Conservation (phyloP, 768 basidiomycete genomes). For the Royoungia palumana region DNA sequence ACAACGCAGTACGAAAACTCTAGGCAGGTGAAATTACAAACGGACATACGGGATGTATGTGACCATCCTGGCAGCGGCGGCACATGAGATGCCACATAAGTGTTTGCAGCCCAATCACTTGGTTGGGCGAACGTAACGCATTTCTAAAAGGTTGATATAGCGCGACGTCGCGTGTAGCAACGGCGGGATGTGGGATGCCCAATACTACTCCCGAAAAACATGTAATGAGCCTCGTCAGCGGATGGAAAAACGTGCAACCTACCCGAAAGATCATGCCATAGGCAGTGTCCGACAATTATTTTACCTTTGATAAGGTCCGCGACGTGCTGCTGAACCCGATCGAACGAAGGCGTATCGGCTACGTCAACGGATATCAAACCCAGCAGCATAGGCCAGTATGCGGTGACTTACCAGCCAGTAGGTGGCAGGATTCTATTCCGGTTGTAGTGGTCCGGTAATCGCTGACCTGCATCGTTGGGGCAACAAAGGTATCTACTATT, state of each 20-base stretch:
- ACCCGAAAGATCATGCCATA: conserved; percentile 84
- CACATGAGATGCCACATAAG: conserved; percentile 82
- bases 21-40: not conserved
- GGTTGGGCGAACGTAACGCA: conserved; percentile 61
- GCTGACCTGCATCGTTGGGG: conserved; percentile 63
- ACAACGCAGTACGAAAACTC: not conserved
- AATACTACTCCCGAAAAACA: conserved; percentile 47
- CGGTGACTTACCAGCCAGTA: conserved; percentile 36
- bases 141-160: conserved; percentile 79
- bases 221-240: conserved; percentile 13
- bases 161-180: conserved; percentile 75
- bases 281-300: conserved; percentile 69
- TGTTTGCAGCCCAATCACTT: conserved; percentile 71
- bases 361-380: not conserved
- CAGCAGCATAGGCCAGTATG: not conserved
- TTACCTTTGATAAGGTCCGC: conserved; percentile 67
- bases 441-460: conserved; percentile 72
- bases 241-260: conserved; percentile 12
- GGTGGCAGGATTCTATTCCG: conserved; percentile 44
- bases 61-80: conserved; percentile 69
- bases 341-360: conserved; percentile 50
- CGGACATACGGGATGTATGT: conserved; percentile 64
- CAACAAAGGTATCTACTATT: conserved; percentile 62
- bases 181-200: conserved; percentile 76
- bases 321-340: conserved; percentile 61